These are phyloP conservation scores for Polychaeton citri DNA, from an alignment of 2,329 filamentous ascomycete species.

Conservation along the genomic window DNA sequence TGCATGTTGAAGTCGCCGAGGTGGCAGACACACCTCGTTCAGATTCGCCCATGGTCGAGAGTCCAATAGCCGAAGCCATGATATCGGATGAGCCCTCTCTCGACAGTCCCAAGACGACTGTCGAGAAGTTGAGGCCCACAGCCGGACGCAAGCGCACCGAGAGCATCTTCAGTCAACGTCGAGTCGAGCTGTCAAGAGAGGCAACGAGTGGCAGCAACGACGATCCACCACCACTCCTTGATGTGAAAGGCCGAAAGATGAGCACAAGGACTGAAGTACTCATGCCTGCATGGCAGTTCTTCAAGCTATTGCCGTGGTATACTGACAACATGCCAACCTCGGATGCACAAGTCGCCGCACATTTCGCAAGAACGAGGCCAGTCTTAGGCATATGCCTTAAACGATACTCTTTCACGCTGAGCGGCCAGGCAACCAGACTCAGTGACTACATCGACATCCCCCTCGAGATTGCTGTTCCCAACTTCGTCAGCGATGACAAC, in stretches of 20 bases:
- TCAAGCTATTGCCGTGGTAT: constrained; percentile 88
- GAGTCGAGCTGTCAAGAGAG: constrained; percentile 14
- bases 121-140: constrained; percentile 21
- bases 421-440: constrained; percentile 56
- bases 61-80: constrained; percentile 7
- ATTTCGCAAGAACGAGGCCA: constrained; percentile 70
- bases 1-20: constrained; percentile 31
- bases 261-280: constrained; percentile 61
- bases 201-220: constrained; percentile 9
- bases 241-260: constrained; percentile 13
- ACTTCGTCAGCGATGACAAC: constrained; percentile 75
- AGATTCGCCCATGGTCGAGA: constrained; percentile 7
- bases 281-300: constrained; percentile 96
- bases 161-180: constrained; percentile 37
- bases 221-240: constrained; percentile 20
- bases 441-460: constrained; percentile 87
- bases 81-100: constrained; percentile 7
- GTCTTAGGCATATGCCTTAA: constrained; percentile 90
- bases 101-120: constrained; percentile 14
- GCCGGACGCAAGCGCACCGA: constrained; percentile 29
- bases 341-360: constrained; percentile 73
- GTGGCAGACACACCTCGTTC: constrained; percentile 20
- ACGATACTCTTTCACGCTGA: constrained; percentile 63
- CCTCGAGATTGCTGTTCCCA: constrained; percentile 65
- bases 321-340: constrained; percentile 50